Base-by-base conservation (phyloP, 2,329 filamentous ascomycete genomes). In the Mycocentrospora acerina region DNA sequence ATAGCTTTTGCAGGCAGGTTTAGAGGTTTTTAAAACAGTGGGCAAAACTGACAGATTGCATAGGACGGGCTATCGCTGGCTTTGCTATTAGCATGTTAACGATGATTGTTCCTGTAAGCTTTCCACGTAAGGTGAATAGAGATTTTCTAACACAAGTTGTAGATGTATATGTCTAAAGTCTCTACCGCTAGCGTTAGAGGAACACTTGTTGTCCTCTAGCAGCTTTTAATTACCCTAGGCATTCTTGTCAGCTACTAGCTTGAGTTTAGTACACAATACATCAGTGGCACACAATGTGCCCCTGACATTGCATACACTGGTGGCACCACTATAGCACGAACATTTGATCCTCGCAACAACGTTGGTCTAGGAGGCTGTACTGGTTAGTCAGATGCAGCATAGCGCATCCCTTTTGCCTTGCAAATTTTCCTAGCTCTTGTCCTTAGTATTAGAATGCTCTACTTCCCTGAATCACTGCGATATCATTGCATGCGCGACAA, bases 341-440 rank as follows among this genome's bases (percentile, higher is more conserved):
- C 55, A 5, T 77, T 78, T 39, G 70, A 48, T 40, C 63, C 38
- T 15, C 34, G 35, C 24, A 43, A 37, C 16, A 48, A 53, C 18
- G 40, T 55, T n/a, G 50, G 52, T 12, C 52, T 45, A 1, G 45
- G 46, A 13, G 52, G 50, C 11, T 55, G 50, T 28, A 53, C 50
- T n/a, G 52, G 50, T 9, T 50, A 59, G 16, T 87, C 44, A 12
- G 47, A 55, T 29, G 44, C 52, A 17, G 28, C 52, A 8, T 59
- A 54, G 55, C 84, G 88, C 47, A 88, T 93, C 40, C 86, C 87
- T 36, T 88, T 93, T 50, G 82, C 70, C 36, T 72, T 94, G 32
- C 89, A 94, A 71, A 86, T 91, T 67, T 70, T 81, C 41, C 93
- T 86, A 82, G 88, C 85, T 33, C 29, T 90, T 28, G 84, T 93